Base-by-base conservation (phyloP, 108 stramenopile genomes). In the Fistulifera pelliculosa region DNA sequence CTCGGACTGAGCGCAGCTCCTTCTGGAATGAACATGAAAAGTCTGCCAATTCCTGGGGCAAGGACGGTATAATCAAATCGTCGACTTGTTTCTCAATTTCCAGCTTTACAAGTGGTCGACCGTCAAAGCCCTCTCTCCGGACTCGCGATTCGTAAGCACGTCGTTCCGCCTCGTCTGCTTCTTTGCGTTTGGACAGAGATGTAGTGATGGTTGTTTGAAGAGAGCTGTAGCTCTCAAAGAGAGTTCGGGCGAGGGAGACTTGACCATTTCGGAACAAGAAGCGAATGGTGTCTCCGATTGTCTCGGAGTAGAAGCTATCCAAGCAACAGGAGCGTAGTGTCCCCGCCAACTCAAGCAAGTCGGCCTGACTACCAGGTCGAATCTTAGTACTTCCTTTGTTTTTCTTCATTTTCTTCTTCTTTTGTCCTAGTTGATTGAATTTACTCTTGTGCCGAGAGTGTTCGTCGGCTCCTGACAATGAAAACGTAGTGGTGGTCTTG, bases 341-440 rank as follows among this genome's bases (percentile, higher is more conserved):
- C 11, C 24, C 43, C 6, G 83, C 70, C 42, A 90, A 60, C 27
- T 73, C 63, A 23, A 70, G 58, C 27, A 94, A 65, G 45, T 94
- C 87, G 52, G 87, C 83, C 52, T 70, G 76, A 54, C 87, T 90
- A 23, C 93, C 93, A 2, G 88, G 86, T 57, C 72, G 72, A 39
- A 73, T 68, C 53, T 73, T 66, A 4, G 65, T 62, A 44, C 62
- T 67, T 41, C 55, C 71, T 44, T 70, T 70, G 53, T 70, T 76
- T 56, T 83, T 85, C 45, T 88, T 79, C 60, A 82, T 81, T 59
- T 87, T 85, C 53, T 68, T 70, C 49, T 71, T 81, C 26, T 71
- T 65, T 10, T 68, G 42, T 1, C 82, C 78, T 31, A 73, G 67
- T 24, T 64, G 64, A 61, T 92, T 92, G 71, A 83, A 92, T 52